A percentile compares a stretch with the other conserved stretches of the same genome.
These are phyloP conservation scores for Chytridiales sp. DNA, from an alignment of 371 early-diverging fungal genomes.

Conservation along the genomic window DNA sequence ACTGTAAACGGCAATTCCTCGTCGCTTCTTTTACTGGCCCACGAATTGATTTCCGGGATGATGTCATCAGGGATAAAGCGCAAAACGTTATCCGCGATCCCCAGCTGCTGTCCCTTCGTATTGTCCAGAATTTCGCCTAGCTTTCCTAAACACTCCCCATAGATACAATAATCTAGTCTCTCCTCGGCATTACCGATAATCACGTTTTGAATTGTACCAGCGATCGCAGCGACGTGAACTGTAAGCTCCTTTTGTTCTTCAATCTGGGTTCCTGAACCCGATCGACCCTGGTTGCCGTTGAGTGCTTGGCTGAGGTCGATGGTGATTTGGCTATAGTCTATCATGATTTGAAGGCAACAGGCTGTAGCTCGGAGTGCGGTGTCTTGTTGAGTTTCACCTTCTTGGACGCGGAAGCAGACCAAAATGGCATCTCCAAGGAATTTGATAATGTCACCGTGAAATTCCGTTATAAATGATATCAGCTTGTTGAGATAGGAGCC, in stretches of 20 bases:
- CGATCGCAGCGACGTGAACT: background rate
- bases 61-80: background rate
- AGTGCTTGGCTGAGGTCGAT: no score
- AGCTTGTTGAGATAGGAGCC: constrained; percentile 1
- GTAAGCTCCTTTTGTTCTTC: constrained; percentile 1
- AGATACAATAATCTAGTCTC: constrained; percentile 1
- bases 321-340: no score
- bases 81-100: background rate
- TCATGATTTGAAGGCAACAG: constrained; percentile 5
- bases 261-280: no score
- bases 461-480: no score
- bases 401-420: background rate
- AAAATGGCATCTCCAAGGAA: constrained; percentile 7
- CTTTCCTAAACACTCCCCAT: background rate
- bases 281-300: no score
- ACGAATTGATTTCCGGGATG: background rate
- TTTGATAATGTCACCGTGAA: constrained; percentile 3
- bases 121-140: background rate
- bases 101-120: background rate
- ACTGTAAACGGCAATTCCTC: background rate
- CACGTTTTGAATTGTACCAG: background rate
- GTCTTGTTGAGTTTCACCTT: background rate
- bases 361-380: background rate
- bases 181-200: background rate
- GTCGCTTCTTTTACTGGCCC: background rate